phyloP scores from a whole-genome alignment of 352 stramenopile species.

The Phytophthora ramorum region DNA sequence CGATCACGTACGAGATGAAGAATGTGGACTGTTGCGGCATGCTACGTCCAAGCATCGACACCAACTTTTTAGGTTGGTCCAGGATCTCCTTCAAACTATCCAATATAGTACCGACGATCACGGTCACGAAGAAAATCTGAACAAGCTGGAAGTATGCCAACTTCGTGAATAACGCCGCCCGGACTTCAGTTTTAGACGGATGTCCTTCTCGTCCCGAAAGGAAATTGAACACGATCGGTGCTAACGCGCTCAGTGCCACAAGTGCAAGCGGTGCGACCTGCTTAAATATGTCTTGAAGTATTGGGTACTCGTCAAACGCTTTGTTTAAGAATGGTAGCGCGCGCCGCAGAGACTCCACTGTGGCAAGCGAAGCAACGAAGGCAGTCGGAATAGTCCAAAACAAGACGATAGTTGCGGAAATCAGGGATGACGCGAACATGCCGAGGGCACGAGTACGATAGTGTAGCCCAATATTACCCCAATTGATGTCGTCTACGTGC shows the following conservation, averaged over 20 bases:
- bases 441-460: constrained; percentile 61
- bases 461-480: constrained; percentile 72
- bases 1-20: constrained; percentile 86
- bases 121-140: constrained; percentile 86
- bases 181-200: constrained; percentile 68
- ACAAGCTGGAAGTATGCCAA: constrained; percentile 84
- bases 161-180: constrained; percentile 75
- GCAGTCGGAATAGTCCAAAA: constrained; percentile 88
- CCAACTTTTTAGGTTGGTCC: constrained; percentile 71
- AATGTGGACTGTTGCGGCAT: constrained; percentile 88
- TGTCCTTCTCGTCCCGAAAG: constrained; percentile 74
- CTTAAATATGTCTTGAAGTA: constrained; percentile 70
- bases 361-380: constrained; percentile 76
- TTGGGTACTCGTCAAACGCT: constrained; percentile 67
- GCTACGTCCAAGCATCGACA: constrained; percentile 73
- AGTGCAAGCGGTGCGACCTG: constrained; percentile 75
- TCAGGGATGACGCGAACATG: constrained; percentile 51
- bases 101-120: constrained; percentile 78
- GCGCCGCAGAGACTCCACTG: constrained; percentile 68
- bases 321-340: constrained; percentile 70
- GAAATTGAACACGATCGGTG: constrained; percentile 68
- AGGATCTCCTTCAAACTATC: constrained; percentile 78
- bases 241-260: constrained; percentile 64
- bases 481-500: constrained; percentile 74
- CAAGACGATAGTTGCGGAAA: constrained; percentile 74